Evolutionary conservation across 495 filamentous ascomycete species (phyloP), one percentile per base, ranked within the genome.

Genomic region (Trichoderma orchidacearum): DNA sequence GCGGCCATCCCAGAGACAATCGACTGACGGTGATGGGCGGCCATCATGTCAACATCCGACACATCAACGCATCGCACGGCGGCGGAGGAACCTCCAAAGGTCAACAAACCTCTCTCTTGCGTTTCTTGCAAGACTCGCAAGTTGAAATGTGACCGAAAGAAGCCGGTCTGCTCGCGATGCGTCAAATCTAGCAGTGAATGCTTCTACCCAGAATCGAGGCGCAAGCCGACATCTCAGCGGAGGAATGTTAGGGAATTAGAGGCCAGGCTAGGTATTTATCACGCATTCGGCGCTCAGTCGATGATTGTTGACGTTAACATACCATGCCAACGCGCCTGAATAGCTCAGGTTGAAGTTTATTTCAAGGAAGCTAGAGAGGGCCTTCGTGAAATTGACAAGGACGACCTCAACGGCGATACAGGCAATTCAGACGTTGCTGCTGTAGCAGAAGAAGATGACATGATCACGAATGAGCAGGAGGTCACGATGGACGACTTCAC

Each of bases 151-250:
- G 85, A 87, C 66, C 78, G 81, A 18, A 73, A 66, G 32, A 78
- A 75, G 58, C 89, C 88, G 3, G 81, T 78, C 30, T 94, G 89
- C 66, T 78, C 80, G 23, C 88, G 87, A 7, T 94, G 89, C 63
- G 76, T 78, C 23, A 75, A 84, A 58, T 62, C 86, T 29, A 76
- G 80, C 35, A 80, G 83, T 68, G 84, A 86, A 53, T 94, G 89
- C 69, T 70, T 82, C 5, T 94, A 90, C 62, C 89, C 90, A 62
- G 89, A 92, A 66, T 83, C 85, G 52, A 78, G 89, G 61, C 83
- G 86, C 72, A 94, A 91, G 72, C 90, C 89, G 59, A 85, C 87
- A 23, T 87, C 86, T n/a, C 93, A 90, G 74, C 75, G 88, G 61
- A 81, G 86, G 57, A 93, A 91, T 72, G 89, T 92, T 59, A 90